These are phyloP conservation scores for Nymphaea colorata DNA, from an alignment of 164 flowering plant species.

Conservation along the genomic window DNA sequence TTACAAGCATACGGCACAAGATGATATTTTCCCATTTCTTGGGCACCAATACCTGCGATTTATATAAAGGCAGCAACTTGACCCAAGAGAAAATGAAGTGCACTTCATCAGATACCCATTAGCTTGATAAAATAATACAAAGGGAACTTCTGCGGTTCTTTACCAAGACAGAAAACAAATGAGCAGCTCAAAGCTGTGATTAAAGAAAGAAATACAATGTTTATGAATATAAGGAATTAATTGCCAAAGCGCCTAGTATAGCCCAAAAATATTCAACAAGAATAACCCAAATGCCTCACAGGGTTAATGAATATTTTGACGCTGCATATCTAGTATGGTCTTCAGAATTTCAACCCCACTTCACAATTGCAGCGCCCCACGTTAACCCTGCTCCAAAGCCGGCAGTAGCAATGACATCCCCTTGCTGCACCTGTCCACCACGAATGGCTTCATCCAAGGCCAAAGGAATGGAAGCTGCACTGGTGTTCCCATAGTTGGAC, in stretches of 20 bases:
- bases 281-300: neutral
- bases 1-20: too few relatives aligned
- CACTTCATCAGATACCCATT: too few relatives aligned
- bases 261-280: neutral
- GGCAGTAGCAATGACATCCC: conserved; percentile 60
- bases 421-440: conserved; percentile 67
- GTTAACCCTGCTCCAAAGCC: conserved; percentile 97
- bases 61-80: too few relatives aligned
- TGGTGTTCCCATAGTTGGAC: conserved; percentile 89
- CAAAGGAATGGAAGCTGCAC: conserved; percentile 92
- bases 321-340: neutral
- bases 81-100: too few relatives aligned
- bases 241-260: neutral
- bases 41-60: too few relatives aligned
- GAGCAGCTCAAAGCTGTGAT: too few relatives aligned
- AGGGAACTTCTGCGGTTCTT: too few relatives aligned
- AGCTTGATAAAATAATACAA: too few relatives aligned
- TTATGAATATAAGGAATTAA: neutral
- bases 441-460: conserved; percentile 91
- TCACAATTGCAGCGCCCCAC: conserved; percentile 84
- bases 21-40: too few relatives aligned
- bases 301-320: neutral
- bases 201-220: neutral
- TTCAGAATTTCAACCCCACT: conserved; percentile 48
- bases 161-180: too few relatives aligned